Conservation (phyloP, 257 asterid species). For the Rubia yunnanensis region DNA sequence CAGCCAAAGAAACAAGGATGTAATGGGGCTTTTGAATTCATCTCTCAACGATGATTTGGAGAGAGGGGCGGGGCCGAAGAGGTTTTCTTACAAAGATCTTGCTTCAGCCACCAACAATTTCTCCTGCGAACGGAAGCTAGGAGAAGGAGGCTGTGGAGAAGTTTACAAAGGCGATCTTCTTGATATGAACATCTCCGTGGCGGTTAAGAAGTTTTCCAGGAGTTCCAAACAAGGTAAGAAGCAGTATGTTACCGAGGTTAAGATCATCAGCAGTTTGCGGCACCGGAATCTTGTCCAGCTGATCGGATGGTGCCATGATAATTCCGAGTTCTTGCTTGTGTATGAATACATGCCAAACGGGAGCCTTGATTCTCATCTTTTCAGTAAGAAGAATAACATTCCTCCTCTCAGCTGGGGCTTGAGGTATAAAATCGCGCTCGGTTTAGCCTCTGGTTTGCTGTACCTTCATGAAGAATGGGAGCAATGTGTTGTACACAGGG, state of each 20-base stretch:
- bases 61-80: conserved; percentile 35
- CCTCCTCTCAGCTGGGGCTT: conserved; percentile 19
- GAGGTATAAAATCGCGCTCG: conserved; percentile 25
- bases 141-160: conserved; percentile 35
- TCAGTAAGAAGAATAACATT: conserved; percentile 11
- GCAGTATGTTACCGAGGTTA: conserved; percentile 32
- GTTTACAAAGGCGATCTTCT: conserved; percentile 27
- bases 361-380: conserved; percentile 26
- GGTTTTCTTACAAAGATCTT: conserved; percentile 25
- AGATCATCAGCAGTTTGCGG: conserved; percentile 30
- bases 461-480: conserved; percentile 42
- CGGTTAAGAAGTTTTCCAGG: conserved; percentile 31
- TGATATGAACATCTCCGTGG: conserved; percentile 24
- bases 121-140: conserved; percentile 25
- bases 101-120: conserved; percentile 28
- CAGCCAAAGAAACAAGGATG: conserved; percentile 7
- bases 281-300: conserved; percentile 32
- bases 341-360: conserved; percentile 35
- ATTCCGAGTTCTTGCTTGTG: conserved; percentile 29
- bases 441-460: conserved; percentile 30
- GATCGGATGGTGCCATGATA: conserved; percentile 38
- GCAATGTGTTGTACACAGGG: conserved; percentile 33
- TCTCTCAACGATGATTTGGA: conserved; percentile 33
- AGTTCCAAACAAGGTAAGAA: conserved; percentile 32
- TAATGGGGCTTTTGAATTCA: conserved; percentile 8